Base-by-base conservation (phyloP, 1,139 yeast genomes). In the Pichiaceae sp. region DNA sequence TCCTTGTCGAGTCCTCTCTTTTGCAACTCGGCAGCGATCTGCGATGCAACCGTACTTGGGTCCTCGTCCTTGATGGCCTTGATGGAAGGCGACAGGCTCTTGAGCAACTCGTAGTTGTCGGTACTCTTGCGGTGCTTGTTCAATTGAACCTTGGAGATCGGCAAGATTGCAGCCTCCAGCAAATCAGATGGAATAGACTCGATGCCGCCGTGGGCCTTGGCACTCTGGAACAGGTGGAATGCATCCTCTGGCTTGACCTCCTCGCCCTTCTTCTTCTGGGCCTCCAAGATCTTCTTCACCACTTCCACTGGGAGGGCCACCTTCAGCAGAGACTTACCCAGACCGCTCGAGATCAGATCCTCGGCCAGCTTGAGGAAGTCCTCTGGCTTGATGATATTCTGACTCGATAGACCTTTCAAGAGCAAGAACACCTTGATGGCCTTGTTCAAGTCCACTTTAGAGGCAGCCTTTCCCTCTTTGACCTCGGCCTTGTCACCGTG, bases 401-500 rank as follows among this genome's bases (percentile, higher is more conserved):
- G 45, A 16, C 48, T 42, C 2, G 31, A 34, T 9, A 52, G 31
- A 4, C 35, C 15, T 3, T 34, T 24, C 28, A 46, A 42, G 1
- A 53, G n/a, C 21, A 42, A 31, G 9, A 50, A 23, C 4, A 48
- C 43, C 18, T 44, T 41, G 1, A 37, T 20, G 2, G 49, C 40
- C 30, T 40, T 42, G 4, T 35, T 30, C 4, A 44, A 17, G 27
- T 43, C 45, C 1, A 54, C 17, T 11, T 42, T 33, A 3, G 39
- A 27, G 17, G 44, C 40, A 3, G 45, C 48, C 18, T 48, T 51
- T 11, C 29, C 32, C 29, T 46, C 50, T 14, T 39, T 43, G 3
- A 45, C 35, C 29, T 55, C 60, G 5, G 39, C 42, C 3, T 38
- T 28, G 31, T 56, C 60, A 4, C 61, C 61, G 17, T 33, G 25